phyloP scores from a whole-genome alignment of 129 eudicot genomes.

The Smallanthus sonchifolius region DNA sequence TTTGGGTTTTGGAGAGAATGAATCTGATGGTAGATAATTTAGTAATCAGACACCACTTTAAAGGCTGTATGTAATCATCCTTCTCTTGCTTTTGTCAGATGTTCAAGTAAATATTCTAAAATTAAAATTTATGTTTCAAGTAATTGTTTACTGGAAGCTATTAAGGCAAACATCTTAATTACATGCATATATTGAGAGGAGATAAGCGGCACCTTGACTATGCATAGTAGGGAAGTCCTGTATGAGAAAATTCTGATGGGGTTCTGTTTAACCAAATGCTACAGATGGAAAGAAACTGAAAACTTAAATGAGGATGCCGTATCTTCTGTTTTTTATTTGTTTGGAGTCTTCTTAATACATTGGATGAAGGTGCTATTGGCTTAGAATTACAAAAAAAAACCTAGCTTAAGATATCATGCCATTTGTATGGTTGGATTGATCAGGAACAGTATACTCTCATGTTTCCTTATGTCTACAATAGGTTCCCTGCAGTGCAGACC shows the following conservation, averaged over 20 bases:
- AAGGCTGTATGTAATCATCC: conserved; percentile 1
- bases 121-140: neutral
- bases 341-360: neutral
- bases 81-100: neutral
- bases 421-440: conserved; percentile 1
- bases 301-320: neutral
- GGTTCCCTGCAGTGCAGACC: neutral
- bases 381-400: neutral
- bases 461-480: neutral
- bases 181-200: neutral
- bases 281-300: neutral
- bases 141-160: neutral
- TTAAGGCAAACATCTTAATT: neutral
- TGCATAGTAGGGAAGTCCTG: neutral
- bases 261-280: neutral
- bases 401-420: neutral
- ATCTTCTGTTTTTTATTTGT: neutral
- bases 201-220: neutral
- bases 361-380: neutral
- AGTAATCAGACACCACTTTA: neutral
- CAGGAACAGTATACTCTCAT: neutral
- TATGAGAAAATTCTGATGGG: neutral
- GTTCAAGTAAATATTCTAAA: neutral
- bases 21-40: neutral
- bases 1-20: conserved; percentile 4